Percentiles rank a stretch among this genome's conserved stretches.
Conservation (phyloP, 2,329 filamentous ascomycete species). For the Ophiostoma fasciatum region DNA sequence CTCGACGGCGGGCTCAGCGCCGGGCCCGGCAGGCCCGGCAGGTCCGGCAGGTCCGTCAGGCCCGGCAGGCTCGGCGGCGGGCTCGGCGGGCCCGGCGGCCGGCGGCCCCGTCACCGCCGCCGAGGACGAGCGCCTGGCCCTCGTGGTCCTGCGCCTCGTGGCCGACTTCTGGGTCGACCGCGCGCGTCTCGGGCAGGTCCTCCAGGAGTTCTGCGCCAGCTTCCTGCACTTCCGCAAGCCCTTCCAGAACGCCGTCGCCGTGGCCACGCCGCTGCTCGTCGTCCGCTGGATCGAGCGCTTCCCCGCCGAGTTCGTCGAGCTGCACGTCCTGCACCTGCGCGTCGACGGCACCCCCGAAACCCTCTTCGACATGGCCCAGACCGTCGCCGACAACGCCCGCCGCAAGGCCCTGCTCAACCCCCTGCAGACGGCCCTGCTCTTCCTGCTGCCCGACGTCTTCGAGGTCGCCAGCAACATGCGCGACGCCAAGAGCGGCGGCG, state of each 20-base stretch:
- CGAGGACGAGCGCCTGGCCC: constrained; percentile 36
- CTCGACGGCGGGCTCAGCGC: too few species aligned
- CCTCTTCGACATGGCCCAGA: constrained; percentile 54
- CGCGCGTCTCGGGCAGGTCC: constrained; percentile 43
- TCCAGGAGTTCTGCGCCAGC: constrained; percentile 52
- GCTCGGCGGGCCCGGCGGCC: too few species aligned
- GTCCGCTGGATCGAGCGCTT: constrained; percentile 51
- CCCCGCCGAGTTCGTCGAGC: constrained; percentile 47
- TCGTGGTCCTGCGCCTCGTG: constrained; percentile 42
- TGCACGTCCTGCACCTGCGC: constrained; percentile 45
- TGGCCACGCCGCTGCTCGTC: constrained; percentile 47
- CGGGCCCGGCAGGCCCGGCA: too few species aligned
- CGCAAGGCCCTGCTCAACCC: constrained; percentile 43
- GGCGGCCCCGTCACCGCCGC: constrained; percentile 19
- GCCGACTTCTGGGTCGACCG: constrained; percentile 51
- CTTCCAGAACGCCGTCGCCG: constrained; percentile 48
- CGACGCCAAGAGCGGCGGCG: constrained; percentile 45
- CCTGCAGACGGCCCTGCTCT: constrained; percentile 46
- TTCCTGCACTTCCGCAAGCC: constrained; percentile 51
- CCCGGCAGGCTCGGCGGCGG: too few species aligned
- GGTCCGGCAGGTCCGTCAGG: too few species aligned
- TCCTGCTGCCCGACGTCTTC: constrained; percentile 54
- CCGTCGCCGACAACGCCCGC: constrained; percentile 41
- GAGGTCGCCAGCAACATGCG: constrained; percentile 54
- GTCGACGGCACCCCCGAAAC: constrained; percentile 53